Evolutionary conservation across 1,284 basidiomycete species (phyloP).

Genomic region (Ustilago tritici): DNA sequence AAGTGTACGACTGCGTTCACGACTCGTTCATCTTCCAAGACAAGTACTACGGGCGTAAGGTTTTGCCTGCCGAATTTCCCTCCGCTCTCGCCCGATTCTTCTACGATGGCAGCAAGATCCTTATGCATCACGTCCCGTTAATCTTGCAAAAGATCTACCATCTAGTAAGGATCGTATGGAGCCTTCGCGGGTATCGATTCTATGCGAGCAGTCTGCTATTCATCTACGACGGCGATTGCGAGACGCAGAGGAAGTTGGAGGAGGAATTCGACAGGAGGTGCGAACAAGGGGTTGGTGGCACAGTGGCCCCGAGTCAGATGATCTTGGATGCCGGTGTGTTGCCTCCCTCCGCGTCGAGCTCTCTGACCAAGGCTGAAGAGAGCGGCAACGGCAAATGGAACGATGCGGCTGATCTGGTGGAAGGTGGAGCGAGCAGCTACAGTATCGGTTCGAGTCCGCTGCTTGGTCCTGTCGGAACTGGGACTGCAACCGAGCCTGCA

Average conservation of each 20-base stretch:
- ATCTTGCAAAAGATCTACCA: conserved; percentile 91
- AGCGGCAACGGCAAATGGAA: background rate
- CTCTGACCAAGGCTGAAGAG: conserved; percentile 15
- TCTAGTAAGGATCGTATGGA: conserved; percentile 89
- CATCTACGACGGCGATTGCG: conserved; percentile 95
- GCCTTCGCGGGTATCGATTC: conserved; percentile 91
- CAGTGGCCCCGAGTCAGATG: conserved; percentile 34
- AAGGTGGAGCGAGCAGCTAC: conserved; percentile 47
- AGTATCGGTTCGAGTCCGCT: conserved; percentile 50
- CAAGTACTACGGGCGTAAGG: conserved; percentile 94
- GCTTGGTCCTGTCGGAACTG: conserved; percentile 31
- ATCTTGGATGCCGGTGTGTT: conserved; percentile 12
- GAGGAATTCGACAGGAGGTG: conserved; percentile 58
- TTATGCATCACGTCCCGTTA: conserved; percentile 91
- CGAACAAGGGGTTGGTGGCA: conserved; percentile 41
- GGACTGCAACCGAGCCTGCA: conserved; percentile 10
- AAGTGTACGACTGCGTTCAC: conserved; percentile 75
- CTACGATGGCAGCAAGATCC: conserved; percentile 82
- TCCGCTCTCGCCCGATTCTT: conserved; percentile 85
- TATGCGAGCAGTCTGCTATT: conserved; percentile 96
- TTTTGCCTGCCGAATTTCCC: conserved; percentile 86
- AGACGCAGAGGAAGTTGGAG: conserved; percentile 77
- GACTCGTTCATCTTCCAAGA: conserved; percentile 90
- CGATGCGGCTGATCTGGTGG: conserved; percentile 18
- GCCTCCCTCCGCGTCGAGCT: conserved; percentile 7